A percentile compares a stretch with the other conserved stretches of the same genome.
Conservation (phyloP, 441 rosid genomes). For the Croton laevigatus region DNA sequence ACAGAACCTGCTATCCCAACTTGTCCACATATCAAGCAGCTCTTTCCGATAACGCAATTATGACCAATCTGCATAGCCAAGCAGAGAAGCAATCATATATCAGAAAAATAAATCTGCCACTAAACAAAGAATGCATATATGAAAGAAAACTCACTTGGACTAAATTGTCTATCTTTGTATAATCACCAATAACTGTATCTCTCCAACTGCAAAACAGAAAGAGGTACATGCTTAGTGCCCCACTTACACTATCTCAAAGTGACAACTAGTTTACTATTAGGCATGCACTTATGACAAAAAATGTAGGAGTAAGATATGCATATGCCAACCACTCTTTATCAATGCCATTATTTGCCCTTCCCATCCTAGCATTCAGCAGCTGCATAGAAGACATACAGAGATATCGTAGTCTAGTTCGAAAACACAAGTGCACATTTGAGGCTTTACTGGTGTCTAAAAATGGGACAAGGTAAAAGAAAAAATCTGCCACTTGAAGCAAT, state of each 20-base stretch:
- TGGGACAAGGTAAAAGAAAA: neutral
- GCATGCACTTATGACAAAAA: neutral
- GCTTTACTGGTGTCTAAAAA: neutral
- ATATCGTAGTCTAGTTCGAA: neutral
- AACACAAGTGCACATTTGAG: constrained; percentile 1
- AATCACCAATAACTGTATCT: constrained; percentile 63
- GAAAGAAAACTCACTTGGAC: constrained; percentile 59
- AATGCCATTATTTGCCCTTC: constrained; percentile 74
- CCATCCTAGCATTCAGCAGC: constrained; percentile 54
- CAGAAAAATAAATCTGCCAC: neutral
- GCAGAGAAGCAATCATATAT: constrained; percentile 12
- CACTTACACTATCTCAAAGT: constrained; percentile 2
- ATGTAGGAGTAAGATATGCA: constrained; percentile 8
- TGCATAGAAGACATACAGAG: constrained; percentile 21
- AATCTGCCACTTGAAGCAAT: neutral
- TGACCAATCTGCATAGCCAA: constrained; percentile 72
- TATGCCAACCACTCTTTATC: constrained; percentile 72
- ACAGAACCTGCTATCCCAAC: constrained; percentile 81
- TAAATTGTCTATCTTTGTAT: constrained; percentile 73
- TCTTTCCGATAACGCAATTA: constrained; percentile 62
- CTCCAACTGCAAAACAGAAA: constrained; percentile 66
- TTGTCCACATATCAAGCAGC: constrained; percentile 82
- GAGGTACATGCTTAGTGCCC: constrained; percentile 16
- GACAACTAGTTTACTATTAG: neutral
- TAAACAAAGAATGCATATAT: neutral